Conservation (phyloP, 768 basidiomycete genomes). For the Russula brevipes region DNA sequence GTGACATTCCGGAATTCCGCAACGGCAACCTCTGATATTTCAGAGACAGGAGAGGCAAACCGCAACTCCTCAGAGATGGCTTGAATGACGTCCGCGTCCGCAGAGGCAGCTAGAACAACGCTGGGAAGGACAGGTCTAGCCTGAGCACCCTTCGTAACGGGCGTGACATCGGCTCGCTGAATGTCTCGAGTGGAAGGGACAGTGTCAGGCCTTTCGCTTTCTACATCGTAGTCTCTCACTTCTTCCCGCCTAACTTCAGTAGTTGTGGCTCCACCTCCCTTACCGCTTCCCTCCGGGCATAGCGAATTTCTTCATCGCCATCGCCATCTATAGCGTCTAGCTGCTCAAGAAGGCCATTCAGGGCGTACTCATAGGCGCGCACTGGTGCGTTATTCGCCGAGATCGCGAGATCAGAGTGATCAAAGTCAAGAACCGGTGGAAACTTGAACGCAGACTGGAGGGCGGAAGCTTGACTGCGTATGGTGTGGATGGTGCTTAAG, state of each 20-base stretch:
- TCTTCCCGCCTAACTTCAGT: neutral
- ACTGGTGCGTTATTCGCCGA: conserved; percentile 54
- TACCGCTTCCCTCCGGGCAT: conserved; percentile 49
- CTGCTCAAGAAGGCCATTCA: conserved; percentile 55
- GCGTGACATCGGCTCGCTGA: neutral
- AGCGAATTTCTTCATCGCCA: conserved; percentile 51
- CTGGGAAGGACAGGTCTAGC: neutral
- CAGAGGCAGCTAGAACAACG: too few relatives aligned
- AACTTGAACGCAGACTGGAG: conserved; percentile 11
- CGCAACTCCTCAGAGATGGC: too few relatives aligned
- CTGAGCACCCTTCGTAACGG: too few relatives aligned
- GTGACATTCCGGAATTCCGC: too few relatives aligned
- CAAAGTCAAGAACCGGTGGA: conserved; percentile 12
- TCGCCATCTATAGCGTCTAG: conserved; percentile 67
- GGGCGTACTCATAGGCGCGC: conserved; percentile 54
- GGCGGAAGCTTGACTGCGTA: conserved; percentile 10
- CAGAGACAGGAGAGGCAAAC: too few relatives aligned
- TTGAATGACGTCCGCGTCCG: conserved; percentile 2
- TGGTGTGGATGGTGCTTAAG: conserved; percentile 14
- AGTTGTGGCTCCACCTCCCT: conserved; percentile 44
- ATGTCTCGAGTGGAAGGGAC: neutral
- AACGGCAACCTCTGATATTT: too few relatives aligned
- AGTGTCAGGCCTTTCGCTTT: neutral
- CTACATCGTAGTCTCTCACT: neutral
- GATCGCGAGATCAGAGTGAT: conserved; percentile 44